Evolutionary conservation across 352 stramenopile genomes (phyloP).

Genomic region (Pythium scleroteichum): DNA sequence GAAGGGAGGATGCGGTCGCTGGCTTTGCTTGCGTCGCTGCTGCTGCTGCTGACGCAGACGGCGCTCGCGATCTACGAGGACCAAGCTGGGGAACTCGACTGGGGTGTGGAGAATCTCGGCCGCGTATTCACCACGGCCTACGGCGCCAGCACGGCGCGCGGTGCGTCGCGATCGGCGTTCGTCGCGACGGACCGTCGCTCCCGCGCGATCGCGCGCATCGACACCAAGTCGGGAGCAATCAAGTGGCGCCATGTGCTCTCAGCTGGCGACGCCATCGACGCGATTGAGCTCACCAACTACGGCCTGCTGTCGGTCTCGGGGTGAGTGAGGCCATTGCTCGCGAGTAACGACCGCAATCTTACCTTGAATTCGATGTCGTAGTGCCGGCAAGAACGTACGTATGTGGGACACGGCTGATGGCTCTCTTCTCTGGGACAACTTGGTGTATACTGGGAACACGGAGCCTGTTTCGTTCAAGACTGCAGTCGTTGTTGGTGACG

Average conservation of each 20-base stretch:
- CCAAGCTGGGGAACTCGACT: conserved; percentile 81
- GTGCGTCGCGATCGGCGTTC: conserved; percentile 58
- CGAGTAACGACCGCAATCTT: not conserved
- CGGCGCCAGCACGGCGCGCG: conserved; percentile 19
- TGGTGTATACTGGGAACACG: conserved; percentile 27
- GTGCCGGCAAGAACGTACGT: conserved; percentile 53
- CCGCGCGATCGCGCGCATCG: conserved; percentile 62
- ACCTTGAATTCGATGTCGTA: conserved; percentile 19
- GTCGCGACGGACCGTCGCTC: conserved; percentile 65
- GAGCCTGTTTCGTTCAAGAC: conserved; percentile 36
- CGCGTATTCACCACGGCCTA: conserved; percentile 50
- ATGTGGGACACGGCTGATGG: conserved; percentile 70
- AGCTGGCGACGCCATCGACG: conserved; percentile 57
- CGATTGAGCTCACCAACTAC: conserved; percentile 70
- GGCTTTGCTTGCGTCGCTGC: not conserved
- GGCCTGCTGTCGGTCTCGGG: conserved; percentile 65
- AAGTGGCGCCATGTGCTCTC: conserved; percentile 78
- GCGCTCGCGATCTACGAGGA: conserved; percentile 63
- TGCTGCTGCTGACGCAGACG: conserved; percentile 20
- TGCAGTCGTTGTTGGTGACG: conserved; percentile 46
- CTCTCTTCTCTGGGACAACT: conserved; percentile 69
- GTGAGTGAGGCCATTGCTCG: conserved; percentile 29
- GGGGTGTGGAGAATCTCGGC: conserved; percentile 66
- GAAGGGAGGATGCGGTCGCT: not conserved
- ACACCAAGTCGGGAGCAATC: conserved; percentile 66